Conservation (phyloP, 106 monocot genomes). For the Narthecium ossifragum region DNA sequence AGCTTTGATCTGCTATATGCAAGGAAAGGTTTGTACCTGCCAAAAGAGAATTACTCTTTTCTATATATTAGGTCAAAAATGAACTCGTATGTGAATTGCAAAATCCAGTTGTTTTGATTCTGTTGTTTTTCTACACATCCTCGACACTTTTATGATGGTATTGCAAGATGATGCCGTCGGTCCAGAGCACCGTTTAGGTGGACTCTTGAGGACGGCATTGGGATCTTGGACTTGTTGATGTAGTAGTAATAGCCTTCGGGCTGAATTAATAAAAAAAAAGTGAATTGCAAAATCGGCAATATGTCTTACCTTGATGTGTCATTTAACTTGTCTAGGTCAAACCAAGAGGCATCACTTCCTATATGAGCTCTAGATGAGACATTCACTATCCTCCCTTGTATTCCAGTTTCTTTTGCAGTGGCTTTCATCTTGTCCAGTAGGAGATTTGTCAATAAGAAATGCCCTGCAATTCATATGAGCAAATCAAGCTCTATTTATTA, state of each 20-base stretch:
- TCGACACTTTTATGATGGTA: too few relatives aligned
- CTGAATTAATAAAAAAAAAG: too few relatives aligned
- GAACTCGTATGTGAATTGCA: not conserved
- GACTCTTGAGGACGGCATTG: too few relatives aligned
- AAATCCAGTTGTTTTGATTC: too few relatives aligned
- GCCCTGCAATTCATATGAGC: slow-evolving; percentile 31
- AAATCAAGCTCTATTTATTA: not conserved
- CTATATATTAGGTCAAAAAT: not conserved
- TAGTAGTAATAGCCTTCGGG: too few relatives aligned
- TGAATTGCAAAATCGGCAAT: not conserved
- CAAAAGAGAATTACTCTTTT: slow-evolving; percentile 1
- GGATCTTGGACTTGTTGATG: too few relatives aligned
- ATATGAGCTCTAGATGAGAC: slow-evolving; percentile 57
- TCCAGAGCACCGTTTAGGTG: too few relatives aligned
- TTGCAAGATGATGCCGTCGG: too few relatives aligned
- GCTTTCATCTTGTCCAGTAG: slow-evolving; percentile 76
- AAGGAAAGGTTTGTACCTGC: slow-evolving; percentile 47
- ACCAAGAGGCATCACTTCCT: slow-evolving; percentile 34
- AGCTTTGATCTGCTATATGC: slow-evolving; percentile 65
- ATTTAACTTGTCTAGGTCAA: slow-evolving; percentile 57
- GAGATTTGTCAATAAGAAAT: slow-evolving; percentile 69
- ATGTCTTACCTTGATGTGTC: slow-evolving; percentile 36
- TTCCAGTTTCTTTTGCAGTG: slow-evolving; percentile 77
- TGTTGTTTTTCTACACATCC: too few relatives aligned
- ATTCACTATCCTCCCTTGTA: slow-evolving; percentile 79